phyloP scores from a whole-genome alignment of 1,284 basidiomycete genomes.

The Baeospora myosura region DNA sequence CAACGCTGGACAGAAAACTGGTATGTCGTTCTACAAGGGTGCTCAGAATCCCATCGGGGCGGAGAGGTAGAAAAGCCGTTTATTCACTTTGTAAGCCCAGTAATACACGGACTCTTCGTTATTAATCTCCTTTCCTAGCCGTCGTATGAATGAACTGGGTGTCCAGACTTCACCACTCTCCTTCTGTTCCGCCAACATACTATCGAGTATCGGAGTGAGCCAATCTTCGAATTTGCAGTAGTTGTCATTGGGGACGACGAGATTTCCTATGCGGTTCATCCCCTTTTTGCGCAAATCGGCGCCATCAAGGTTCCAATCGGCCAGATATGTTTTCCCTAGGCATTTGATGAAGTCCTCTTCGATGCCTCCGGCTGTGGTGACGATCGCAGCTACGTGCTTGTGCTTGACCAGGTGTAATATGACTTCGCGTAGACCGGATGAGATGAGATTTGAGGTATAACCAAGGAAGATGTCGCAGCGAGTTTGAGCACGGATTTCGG shows the following conservation, averaged over 20 bases:
- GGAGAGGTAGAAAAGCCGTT: constrained; percentile 13
- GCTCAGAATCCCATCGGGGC: constrained; percentile 22
- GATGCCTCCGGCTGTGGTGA: constrained; percentile 96
- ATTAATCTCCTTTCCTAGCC: constrained; percentile 93
- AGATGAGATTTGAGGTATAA: constrained; percentile 98
- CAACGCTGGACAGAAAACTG: constrained; percentile 96
- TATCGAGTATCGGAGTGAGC: constrained; percentile 90
- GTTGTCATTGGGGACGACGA: constrained; percentile 96
- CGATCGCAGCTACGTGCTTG: constrained; percentile 83
- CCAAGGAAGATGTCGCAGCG: constrained; percentile 91
- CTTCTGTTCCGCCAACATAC: constrained; percentile 87
- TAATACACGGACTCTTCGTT: constrained; percentile 97
- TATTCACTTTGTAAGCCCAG: constrained; percentile 94
- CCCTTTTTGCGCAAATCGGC: constrained; percentile 82
- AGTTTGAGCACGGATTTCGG: constrained; percentile 57
- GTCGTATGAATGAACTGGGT: constrained; percentile 87
- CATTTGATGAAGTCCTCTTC: constrained; percentile 99
- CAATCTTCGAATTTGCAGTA: constrained; percentile 99
- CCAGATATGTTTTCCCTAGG: constrained; percentile 90
- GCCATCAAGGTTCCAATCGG: constrained; percentile 90
- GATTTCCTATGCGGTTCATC: constrained; percentile 97
- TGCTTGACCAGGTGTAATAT: constrained; percentile 92
- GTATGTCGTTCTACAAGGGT: constrained; percentile 83
- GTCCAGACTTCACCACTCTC: constrained; percentile 76
- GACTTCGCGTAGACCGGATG: constrained; percentile 92